phyloP scores from a whole-genome alignment of 345 rosid genomes.

The Noccaea bulbosa region DNA sequence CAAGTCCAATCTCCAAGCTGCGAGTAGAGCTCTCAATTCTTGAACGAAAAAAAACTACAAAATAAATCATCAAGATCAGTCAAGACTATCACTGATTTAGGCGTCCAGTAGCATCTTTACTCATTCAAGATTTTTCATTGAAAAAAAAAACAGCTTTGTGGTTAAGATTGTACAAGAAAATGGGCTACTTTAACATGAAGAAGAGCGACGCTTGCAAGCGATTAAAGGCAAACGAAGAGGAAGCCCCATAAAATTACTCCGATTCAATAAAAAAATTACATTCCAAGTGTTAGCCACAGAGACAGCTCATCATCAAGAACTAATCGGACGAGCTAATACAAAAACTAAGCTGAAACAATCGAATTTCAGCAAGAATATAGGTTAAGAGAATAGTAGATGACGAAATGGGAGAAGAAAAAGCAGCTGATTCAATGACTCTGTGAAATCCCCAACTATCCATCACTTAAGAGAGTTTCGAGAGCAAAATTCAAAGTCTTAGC shows the following conservation, averaged over 20 bases:
- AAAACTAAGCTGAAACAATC: conserved; percentile 5
- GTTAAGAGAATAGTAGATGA: conserved; percentile 7
- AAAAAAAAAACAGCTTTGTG: not conserved
- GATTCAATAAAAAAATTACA: not conserved
- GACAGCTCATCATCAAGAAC: conserved; percentile 24
- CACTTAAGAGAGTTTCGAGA: not conserved
- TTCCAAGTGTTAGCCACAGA: not conserved
- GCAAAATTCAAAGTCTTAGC: conserved; percentile 31
- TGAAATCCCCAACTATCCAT: not conserved
- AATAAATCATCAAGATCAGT: conserved; percentile 2
- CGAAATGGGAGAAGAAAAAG: conserved; percentile 10
- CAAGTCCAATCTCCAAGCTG: conserved; percentile 26
- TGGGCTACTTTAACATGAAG: not conserved
- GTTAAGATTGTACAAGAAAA: not conserved
- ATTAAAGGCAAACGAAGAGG: conserved; percentile 14
- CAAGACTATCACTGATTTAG: conserved; percentile 4
- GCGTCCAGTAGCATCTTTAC: not conserved
- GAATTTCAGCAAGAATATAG: not conserved
- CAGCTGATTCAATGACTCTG: conserved; percentile 9
- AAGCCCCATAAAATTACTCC: not conserved
- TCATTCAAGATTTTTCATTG: not conserved
- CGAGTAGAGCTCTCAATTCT: conserved; percentile 19
- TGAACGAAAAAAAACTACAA: conserved; percentile 28
- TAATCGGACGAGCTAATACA: not conserved
- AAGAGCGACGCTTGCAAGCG: not conserved